phyloP scores from a whole-genome alignment of 192 early-diverging fungal genomes.

The Spinellus fusiger region DNA sequence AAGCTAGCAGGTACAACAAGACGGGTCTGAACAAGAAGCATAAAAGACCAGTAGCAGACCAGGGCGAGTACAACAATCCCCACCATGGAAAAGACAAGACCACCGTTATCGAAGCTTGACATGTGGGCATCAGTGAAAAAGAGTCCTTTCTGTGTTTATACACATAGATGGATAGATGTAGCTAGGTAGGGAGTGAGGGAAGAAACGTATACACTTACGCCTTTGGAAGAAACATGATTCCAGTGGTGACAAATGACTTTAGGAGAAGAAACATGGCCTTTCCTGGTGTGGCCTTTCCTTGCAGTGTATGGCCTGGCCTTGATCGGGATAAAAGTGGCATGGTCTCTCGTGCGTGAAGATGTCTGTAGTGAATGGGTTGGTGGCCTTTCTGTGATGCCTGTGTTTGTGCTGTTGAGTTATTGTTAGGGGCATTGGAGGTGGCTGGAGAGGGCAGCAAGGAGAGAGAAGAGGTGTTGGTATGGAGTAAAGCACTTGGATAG shows the following conservation, averaged over 20 bases:
- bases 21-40: slow-evolving; percentile 61
- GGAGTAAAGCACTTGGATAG: slow-evolving; percentile 2
- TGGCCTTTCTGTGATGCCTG: slow-evolving; percentile 3
- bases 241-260: slow-evolving; percentile 63
- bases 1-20: slow-evolving; percentile 58
- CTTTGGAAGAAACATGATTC: slow-evolving; percentile 33
- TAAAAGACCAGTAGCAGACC: slow-evolving; percentile 59
- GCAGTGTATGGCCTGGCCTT: slow-evolving; percentile 16
- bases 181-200: too few species aligned
- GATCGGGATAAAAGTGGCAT: slow-evolving; percentile 23
- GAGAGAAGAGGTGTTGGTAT: slow-evolving; percentile 1
- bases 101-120: slow-evolving; percentile 51
- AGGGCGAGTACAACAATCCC: slow-evolving; percentile 52
- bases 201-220: slow-evolving; percentile 6
- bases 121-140: background rate
- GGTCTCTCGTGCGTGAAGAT: slow-evolving; percentile 16
- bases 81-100: slow-evolving; percentile 58
- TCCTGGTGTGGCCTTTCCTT: slow-evolving; percentile 55
- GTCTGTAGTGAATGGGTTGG: slow-evolving; percentile 15
- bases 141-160: background rate
- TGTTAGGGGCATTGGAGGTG: too few species aligned
- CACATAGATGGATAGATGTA: background rate
- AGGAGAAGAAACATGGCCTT: slow-evolving; percentile 74
- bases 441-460: background rate
- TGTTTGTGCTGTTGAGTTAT: background rate